Percentiles rank a stretch among this genome's conserved stretches.
phyloP scores from a whole-genome alignment of 176 grass and related monocot species.

The Oryza meridionalis region DNA sequence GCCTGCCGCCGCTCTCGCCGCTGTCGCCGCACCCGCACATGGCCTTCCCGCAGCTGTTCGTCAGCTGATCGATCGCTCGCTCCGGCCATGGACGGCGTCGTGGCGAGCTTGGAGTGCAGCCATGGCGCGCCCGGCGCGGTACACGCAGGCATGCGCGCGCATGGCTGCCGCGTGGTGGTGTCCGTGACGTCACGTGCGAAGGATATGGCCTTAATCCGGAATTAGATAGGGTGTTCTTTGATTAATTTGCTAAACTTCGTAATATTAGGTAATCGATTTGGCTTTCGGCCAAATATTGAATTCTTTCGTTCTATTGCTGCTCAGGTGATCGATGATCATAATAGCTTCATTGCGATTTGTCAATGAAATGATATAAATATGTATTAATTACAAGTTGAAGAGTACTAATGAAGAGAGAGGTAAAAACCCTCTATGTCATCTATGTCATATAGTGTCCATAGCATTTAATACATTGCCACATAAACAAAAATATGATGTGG shows the following conservation, averaged over 20 bases:
- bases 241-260: background rate
- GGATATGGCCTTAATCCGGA: background rate
- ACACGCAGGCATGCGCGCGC: background rate
- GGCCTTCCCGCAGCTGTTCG: slow-evolving; percentile 48
- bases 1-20: slow-evolving; percentile 55
- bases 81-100: background rate
- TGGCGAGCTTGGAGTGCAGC: background rate
- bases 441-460: too few relatives aligned
- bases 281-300: background rate
- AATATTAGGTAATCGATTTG: background rate
- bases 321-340: background rate
- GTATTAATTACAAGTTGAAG: too few relatives aligned
- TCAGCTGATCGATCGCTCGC: slow-evolving; percentile 18
- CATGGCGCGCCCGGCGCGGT: background rate
- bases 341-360: background rate
- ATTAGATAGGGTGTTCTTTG: slow-evolving; percentile 12
- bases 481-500: too few relatives aligned
- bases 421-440: too few relatives aligned
- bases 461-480: too few relatives aligned
- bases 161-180: slow-evolving; percentile 1
- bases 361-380: background rate
- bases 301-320: slow-evolving; percentile 30
- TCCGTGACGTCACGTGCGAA: background rate
- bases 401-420: too few relatives aligned
- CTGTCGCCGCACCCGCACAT: slow-evolving; percentile 41